Evolutionary conservation across 1,139 yeast species (phyloP).

Genomic region (Blastobotrys raffinosifermentans): DNA sequence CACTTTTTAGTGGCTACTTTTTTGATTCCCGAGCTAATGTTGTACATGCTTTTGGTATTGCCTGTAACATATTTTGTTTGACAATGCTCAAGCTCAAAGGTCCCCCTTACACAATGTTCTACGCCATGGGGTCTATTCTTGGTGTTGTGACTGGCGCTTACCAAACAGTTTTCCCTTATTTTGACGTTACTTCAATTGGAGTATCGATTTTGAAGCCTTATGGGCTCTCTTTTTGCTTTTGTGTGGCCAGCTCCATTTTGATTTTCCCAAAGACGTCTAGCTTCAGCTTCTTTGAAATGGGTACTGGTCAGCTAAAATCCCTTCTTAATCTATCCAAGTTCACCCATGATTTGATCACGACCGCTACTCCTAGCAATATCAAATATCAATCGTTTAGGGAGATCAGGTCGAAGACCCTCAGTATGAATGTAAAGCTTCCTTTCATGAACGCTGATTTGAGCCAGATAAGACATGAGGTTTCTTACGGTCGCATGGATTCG

Average conservation of each 20-base stretch:
- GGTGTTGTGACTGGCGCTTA: constrained; percentile 17
- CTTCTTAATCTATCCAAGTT: constrained; percentile 12
- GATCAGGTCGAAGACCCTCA: constrained; percentile 11
- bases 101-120: constrained; percentile 14
- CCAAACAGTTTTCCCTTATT: constrained; percentile 22
- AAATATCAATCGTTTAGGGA: constrained; percentile 12
- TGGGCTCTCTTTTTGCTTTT: constrained; percentile 23
- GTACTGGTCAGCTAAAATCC: constrained; percentile 12
- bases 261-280: constrained; percentile 28
- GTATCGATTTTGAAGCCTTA: constrained; percentile 20
- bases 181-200: constrained; percentile 21
- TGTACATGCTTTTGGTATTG: constrained; percentile 23
- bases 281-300: constrained; percentile 18
- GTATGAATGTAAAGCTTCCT: constrained; percentile 10
- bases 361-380: constrained; percentile 16
- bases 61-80: constrained; percentile 11
- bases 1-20: constrained; percentile 23
- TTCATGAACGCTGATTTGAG: constrained; percentile 21
- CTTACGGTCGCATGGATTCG: constrained; percentile 22
- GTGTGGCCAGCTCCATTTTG: constrained; percentile 18
- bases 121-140: constrained; percentile 20
- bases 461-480: constrained; percentile 18
- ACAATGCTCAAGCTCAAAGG: constrained; percentile 10
- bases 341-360: constrained; percentile 14
- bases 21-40: constrained; percentile 21